A percentile compares a stretch with the other conserved stretches of the same genome.
Conservation (phyloP, 2,329 filamentous ascomycete species). For the Colletotrichum sp. region DNA sequence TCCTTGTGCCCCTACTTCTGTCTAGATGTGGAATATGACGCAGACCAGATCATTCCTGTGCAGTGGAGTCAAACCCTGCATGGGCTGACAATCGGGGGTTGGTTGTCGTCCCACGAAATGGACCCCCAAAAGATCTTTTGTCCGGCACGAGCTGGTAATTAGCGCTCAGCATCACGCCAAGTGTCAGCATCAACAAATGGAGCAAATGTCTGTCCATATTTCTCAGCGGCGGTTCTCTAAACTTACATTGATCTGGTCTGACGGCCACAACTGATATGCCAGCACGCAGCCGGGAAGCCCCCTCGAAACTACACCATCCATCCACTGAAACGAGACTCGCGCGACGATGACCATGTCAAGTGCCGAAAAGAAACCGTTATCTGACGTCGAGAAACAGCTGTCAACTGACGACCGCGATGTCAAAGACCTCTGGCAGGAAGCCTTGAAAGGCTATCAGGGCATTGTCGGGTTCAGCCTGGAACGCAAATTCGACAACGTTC, state of each 20-base stretch:
- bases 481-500: slow-evolving; percentile 30
- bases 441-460: slow-evolving; percentile 34
- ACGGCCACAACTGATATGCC: not conserved
- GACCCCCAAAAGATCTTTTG: not conserved
- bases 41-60: not conserved
- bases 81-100: not conserved
- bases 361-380: not conserved
- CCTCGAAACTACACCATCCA: not conserved
- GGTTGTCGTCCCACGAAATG: not conserved
- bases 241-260: not conserved
- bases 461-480: slow-evolving; percentile 37
- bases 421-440: slow-evolving; percentile 35
- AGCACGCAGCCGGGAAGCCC: not conserved
- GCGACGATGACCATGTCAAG: not conserved
- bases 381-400: not conserved
- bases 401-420: slow-evolving; percentile 31
- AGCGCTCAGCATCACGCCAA: not conserved
- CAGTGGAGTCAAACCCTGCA: not conserved
- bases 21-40: not conserved
- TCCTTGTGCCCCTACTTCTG: not conserved
- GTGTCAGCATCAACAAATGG: not conserved
- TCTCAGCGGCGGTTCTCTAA: not conserved
- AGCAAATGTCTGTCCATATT: not conserved
- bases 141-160: not conserved
- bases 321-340: not conserved